These are phyloP conservation scores for Ceratonia siliqua DNA, from an alignment of 306 rosid species.

Conservation along the genomic window DNA sequence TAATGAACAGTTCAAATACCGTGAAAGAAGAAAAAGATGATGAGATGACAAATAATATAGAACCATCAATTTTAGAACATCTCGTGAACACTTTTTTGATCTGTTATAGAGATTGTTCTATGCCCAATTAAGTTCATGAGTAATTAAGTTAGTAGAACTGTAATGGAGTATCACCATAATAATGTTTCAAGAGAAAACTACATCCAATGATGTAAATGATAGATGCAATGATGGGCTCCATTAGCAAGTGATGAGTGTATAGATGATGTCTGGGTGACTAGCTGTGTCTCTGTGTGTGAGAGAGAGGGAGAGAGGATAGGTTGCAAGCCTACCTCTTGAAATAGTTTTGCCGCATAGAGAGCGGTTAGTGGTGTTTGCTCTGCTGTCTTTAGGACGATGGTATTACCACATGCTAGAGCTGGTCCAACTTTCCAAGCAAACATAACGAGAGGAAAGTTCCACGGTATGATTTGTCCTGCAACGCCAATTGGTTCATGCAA, in stretches of 20 bases:
- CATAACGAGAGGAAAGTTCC: constrained; percentile 95
- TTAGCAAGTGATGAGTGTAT: not conserved
- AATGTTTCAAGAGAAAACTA: not conserved
- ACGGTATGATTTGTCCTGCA: constrained; percentile 94
- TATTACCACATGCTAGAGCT: constrained; percentile 91
- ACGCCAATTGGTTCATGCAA: constrained; percentile 97
- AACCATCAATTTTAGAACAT: not conserved
- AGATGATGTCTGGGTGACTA: not conserved
- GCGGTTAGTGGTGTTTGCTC: constrained; percentile 96
- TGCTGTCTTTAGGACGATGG: constrained; percentile 77
- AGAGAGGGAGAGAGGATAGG: not conserved
- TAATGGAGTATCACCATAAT: not conserved
- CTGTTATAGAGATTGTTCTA: not conserved
- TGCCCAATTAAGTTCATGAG: constrained; percentile 9
- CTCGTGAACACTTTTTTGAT: not conserved
- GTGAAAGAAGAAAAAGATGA: not conserved
- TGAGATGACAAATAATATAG: not conserved
- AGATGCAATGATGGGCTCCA: not conserved
- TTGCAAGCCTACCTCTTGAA: constrained; percentile 63
- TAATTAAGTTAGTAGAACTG: too few relatives aligned
- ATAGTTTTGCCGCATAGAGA: constrained; percentile 64
- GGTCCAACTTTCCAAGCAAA: constrained; percentile 99
- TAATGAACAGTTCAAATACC: not conserved
- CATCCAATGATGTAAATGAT: too few relatives aligned
- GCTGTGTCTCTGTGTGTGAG: not conserved